phyloP scores from a whole-genome alignment of 1,284 basidiomycete species.

The Ustilago trichophora region DNA sequence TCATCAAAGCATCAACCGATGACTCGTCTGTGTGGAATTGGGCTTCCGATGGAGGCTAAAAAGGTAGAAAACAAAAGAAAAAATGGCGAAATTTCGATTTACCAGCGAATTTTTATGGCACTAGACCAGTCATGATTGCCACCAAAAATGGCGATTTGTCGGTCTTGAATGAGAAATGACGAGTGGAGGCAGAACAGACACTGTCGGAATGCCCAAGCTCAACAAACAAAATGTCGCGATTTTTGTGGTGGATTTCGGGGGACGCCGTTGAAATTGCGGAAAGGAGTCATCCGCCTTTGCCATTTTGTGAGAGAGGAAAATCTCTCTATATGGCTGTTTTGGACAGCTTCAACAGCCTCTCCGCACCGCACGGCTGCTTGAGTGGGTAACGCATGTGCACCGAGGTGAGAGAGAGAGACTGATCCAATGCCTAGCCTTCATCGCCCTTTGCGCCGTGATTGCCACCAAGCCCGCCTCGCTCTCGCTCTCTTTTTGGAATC shows the following conservation, averaged over 20 bases:
- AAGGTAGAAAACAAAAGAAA: neutral
- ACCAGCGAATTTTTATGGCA: neutral
- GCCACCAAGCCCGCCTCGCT: conserved; percentile 17
- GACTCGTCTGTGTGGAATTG: conserved; percentile 6
- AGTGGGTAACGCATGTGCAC: neutral
- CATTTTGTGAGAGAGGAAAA: neutral
- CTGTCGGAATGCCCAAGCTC: neutral
- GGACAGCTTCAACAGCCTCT: conserved; percentile 5
- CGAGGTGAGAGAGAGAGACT: neutral
- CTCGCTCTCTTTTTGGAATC: neutral
- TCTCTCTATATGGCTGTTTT: conserved; percentile 9
- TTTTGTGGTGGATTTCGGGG: no score
- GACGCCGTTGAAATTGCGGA: conserved; percentile 17
- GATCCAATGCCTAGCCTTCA: neutral
- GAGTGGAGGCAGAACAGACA: conserved; percentile 4
- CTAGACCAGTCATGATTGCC: neutral
- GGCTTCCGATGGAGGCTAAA: conserved; percentile 1
- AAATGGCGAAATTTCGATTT: conserved; percentile 28
- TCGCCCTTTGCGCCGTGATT: conserved; percentile 19
- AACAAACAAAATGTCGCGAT: neutral
- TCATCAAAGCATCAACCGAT: no score
- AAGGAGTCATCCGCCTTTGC: conserved; percentile 26
- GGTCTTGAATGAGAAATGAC: neutral
- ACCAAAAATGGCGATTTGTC: no score
- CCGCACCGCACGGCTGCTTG: neutral